Evolutionary conservation across 495 filamentous ascomycete species (phyloP), one percentile per base, ranked within the genome.

Genomic region (Penicillium antarcticum): DNA sequence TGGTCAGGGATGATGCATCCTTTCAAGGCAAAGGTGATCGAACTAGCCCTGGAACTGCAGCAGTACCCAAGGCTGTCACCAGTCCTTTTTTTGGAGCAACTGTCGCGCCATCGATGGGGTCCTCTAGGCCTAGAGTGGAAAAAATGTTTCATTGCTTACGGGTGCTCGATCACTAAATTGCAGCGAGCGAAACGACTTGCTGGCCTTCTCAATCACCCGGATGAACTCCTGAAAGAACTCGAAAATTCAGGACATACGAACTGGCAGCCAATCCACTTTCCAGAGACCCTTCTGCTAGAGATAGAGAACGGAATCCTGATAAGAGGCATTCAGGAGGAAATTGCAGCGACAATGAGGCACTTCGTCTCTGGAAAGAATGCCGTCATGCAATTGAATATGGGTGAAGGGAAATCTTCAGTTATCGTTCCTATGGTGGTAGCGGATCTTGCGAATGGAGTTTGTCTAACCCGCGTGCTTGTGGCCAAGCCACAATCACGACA

Each of bases 371-470:
- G 50, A 1, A 11, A 51, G 3, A 89, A 85, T 58, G 53, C 71
- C 0, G 80, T 86, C 9, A 74, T 89, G 63, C 86, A 91, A 58
- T 64, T 91, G 23, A 89, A 88, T 53, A 90, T 90, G 86, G 87
- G 87, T 1, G 80, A 87, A 62, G 87, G 87, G 0, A 91, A 91
- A 53, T 83, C 85, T 0, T 83, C 82, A 0, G 83, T 90, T 1
- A 86, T 91, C 43, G 74, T 87, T 0, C 87, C 87, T 0, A 80
- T 86, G 17, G 76, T 85, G 1, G 75, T 81, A 1, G 69, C 76
- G 0, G 60, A 64, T 2, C 63, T 87, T 14, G 82, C 84, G 1
- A 63, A 89, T 51, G 71, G 72, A 0, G 48, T 45, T 0, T 66
- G 66, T n/a, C 63, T 90, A 0, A 74, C 80, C 0, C 67, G 84